Evolutionary conservation across 2,329 filamentous ascomycete species (phyloP), one percentile per base, ranked within the genome.

Genomic region (Cordyceps tenuipes): DNA sequence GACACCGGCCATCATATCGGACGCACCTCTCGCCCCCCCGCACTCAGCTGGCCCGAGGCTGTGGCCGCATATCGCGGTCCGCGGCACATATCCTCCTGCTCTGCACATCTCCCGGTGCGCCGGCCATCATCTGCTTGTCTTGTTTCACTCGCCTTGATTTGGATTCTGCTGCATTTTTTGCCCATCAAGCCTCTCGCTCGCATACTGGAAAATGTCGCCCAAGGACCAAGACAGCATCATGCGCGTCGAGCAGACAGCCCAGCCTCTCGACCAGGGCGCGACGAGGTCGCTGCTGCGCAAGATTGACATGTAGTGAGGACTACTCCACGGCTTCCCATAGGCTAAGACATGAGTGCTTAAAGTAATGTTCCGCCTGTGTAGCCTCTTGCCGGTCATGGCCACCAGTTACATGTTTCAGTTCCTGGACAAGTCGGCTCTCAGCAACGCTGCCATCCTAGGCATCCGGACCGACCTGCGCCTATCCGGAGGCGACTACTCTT

Each of bases 371-470:
- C 34, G 34, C 34, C 34, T 19, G 5, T 29, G 7, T 36, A 78
- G 77, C 70, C 64, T 83, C 34, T 77, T 86, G 69, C 84, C 77
- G 4, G 62, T 77, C 61, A 76, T 79, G 74, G 81, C 71, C 59
- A 75, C 64, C 65, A 81, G 75, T 0, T 86, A 86, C 65, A 77
- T 81, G n/a, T 71, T 85, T 5, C 83, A 86, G 62, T 86, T 80
- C 63, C 73, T 83, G 1, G 84, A 87, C 70, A 86, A 87, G 68
- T 80, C 79, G 0, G 78, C 77, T 0, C 70, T 84, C 1, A 76
- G 72, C n/a, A 80, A 80, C 66, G 77, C 79, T 0, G 76, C 77
- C 43, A 72, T 82, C 63, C 76, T 82, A 75, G 77, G 79, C 1
- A 67, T 82, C 5, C 72, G 71, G 39, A 65, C 73, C 6, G 79